Percentiles rank a stretch among this genome's conserved stretches.
Conservation (phyloP, 257 asterid genomes). For the Nicotiana knightiana region DNA sequence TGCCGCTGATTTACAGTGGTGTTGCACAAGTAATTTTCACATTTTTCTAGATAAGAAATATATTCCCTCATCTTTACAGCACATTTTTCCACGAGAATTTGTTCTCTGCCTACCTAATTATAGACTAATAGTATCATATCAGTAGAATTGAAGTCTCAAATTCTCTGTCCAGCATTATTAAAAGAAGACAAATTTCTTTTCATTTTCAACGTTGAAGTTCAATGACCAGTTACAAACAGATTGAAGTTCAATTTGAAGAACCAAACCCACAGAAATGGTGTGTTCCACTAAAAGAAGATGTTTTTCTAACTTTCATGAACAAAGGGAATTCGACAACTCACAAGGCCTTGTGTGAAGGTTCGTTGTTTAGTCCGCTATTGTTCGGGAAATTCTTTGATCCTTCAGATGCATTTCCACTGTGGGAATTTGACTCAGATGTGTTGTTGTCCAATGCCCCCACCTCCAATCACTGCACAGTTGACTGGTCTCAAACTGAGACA, state of each 20-base stretch:
- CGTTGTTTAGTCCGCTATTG: constrained; percentile 61
- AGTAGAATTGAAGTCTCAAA: background rate
- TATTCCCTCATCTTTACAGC: constrained; percentile 36
- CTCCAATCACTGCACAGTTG: constrained; percentile 34
- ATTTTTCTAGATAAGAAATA: constrained; percentile 20
- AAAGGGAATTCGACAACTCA: constrained; percentile 33
- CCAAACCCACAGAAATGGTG: constrained; percentile 60
- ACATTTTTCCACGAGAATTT: constrained; percentile 26
- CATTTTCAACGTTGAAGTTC: background rate
- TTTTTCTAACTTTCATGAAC: constrained; percentile 30
- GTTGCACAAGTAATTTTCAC: background rate
- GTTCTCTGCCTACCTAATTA: constrained; percentile 21
- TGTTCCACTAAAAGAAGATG: constrained; percentile 58
- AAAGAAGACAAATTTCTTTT: background rate
- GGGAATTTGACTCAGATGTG: constrained; percentile 68
- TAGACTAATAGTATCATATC: constrained; percentile 18
- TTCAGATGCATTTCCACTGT: constrained; percentile 79
- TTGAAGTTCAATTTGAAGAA: constrained; percentile 50
- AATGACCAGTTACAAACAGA: constrained; percentile 38
- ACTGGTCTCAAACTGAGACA: constrained; percentile 59
- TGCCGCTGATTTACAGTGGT: background rate
- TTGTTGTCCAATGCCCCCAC: constrained; percentile 28
- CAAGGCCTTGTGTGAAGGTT: constrained; percentile 41
- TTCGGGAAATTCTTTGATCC: constrained; percentile 94
- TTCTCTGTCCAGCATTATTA: constrained; percentile 1